Conservation (phyloP, 2,329 filamentous ascomycete genomes). For the Penicillium sp. region DNA sequence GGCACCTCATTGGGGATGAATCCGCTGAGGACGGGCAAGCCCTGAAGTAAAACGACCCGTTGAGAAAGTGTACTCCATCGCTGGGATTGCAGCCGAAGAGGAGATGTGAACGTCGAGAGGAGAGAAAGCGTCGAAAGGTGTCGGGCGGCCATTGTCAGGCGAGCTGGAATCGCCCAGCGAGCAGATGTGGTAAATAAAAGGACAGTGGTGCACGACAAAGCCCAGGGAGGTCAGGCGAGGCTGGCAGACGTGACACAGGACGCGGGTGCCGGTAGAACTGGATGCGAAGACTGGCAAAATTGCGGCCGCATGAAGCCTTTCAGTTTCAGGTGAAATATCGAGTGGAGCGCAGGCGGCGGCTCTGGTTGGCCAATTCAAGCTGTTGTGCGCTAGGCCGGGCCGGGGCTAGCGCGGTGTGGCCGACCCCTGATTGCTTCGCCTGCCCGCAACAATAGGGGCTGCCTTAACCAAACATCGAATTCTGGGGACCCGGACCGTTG, state of each 20-base stretch:
- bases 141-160: constrained; percentile 4
- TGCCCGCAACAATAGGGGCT: constrained; percentile 15
- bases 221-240: background rate
- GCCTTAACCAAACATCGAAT: background rate
- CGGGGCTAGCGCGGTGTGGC: constrained; percentile 22
- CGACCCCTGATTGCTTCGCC: constrained; percentile 30
- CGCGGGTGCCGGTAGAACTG: constrained; percentile 1
- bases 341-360: background rate
- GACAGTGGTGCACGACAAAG: too few relatives aligned
- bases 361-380: constrained; percentile 9
- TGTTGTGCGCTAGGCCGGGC: constrained; percentile 25
- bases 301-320: constrained; percentile 7
- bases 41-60: background rate
- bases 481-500: background rate
- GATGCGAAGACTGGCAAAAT: background rate
- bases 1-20: constrained; percentile 59
- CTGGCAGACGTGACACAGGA: background rate
- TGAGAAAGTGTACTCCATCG: background rate
- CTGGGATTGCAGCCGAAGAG: constrained; percentile 3
- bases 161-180: background rate
- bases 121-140: constrained; percentile 7
- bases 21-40: constrained; percentile 22
- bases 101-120: constrained; percentile 4
- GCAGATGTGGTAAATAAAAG: background rate
- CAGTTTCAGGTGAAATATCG: background rate